Evolutionary conservation across 2,329 filamentous ascomycete genomes (phyloP).

Genomic region (Alternaria ventricosa): DNA sequence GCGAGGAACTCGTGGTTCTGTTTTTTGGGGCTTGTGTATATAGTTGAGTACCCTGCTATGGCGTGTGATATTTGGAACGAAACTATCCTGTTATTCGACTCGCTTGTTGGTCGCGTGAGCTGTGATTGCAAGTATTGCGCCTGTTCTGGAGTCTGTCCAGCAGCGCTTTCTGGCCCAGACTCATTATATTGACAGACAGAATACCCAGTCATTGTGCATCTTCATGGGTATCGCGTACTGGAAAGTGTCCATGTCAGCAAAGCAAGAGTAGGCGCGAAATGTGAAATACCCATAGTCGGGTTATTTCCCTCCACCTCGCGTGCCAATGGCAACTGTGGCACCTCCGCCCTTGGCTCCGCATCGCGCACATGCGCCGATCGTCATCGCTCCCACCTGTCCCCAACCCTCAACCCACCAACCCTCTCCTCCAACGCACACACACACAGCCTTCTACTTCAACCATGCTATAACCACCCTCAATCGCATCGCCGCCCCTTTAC

Average conservation of each 20-base stretch:
- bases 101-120: not conserved
- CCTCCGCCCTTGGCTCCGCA: conserved; percentile 4
- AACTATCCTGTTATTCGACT: not conserved
- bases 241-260: no score
- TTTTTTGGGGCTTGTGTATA: not conserved
- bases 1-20: not conserved
- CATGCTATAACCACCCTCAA: not conserved
- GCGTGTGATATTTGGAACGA: not conserved
- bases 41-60: not conserved
- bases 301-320: not conserved
- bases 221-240: no score
- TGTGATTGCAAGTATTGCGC: not conserved
- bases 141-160: not conserved
- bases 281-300: no score
- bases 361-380: not conserved
- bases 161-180: no score
- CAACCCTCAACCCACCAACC: not conserved
- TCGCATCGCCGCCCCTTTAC: not conserved
- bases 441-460: not conserved
- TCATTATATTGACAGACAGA: no score
- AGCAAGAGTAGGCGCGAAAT: no score
- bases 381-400: not conserved
- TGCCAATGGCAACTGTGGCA: conserved; percentile 3
- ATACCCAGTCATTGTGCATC: no score
- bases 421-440: not conserved